Evolutionary conservation across 768 basidiomycete species (phyloP).

Genomic region (Tulasnella sp.): DNA sequence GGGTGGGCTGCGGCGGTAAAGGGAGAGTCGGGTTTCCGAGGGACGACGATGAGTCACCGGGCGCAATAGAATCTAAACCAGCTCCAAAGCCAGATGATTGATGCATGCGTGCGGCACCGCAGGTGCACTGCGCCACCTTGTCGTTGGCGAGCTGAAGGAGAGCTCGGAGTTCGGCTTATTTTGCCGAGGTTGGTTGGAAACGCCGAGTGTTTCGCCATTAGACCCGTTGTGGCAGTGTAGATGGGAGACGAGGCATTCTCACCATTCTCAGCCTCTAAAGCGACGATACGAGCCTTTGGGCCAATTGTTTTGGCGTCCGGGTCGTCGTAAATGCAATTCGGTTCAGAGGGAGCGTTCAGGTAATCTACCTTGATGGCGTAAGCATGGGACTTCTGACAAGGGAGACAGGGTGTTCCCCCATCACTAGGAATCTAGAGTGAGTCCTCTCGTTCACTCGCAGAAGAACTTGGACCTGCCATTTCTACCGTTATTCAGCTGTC

Average conservation of each 20-base stretch:
- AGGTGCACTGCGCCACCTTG: background rate
- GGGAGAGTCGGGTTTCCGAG: background rate
- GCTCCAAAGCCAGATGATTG: background rate
- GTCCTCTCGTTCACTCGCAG: too few relatives aligned
- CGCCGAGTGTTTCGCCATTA: background rate
- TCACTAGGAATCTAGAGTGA: background rate
- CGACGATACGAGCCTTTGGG: background rate
- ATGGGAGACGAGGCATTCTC: background rate
- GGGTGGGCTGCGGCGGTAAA: background rate
- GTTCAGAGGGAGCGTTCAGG: background rate
- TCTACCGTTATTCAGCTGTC: background rate
- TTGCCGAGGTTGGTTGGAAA: too few relatives aligned
- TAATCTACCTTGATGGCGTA: background rate
- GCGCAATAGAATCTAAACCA: background rate
- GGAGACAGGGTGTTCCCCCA: constrained; percentile 6
- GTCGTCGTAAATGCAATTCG: constrained; percentile 25
- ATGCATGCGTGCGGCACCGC: background rate
- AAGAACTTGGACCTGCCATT: constrained; percentile 13
- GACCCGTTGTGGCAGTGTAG: background rate
- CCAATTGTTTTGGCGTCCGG: constrained; percentile 1
- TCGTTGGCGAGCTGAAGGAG: constrained; percentile 10
- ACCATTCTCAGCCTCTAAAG: background rate
- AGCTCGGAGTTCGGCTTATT: constrained; percentile 13
- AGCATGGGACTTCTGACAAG: constrained; percentile 26
- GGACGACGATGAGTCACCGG: background rate